Conservation (phyloP, 2,329 filamentous ascomycete species). For the Colletotrichum sublineola region DNA sequence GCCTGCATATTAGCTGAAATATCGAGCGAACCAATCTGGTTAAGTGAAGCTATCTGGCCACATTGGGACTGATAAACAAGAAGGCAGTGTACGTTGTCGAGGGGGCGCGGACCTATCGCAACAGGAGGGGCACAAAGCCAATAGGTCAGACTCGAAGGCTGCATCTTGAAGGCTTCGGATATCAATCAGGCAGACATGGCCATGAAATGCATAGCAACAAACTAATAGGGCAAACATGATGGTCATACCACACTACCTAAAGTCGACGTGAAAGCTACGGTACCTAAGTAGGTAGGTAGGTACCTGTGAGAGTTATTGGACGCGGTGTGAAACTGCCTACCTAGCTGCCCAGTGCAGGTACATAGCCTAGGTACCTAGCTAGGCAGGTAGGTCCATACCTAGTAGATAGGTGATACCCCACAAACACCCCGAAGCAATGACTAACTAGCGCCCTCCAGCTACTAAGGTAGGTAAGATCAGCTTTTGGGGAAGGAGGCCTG, state of each 20-base stretch:
- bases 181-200: too few species aligned
- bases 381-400: not conserved
- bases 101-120: not conserved
- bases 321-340: too few species aligned
- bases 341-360: too few species aligned
- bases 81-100: not conserved
- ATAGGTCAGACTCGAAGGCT: not conserved
- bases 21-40: conserved; percentile 1
- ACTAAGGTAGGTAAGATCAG: too few species aligned
- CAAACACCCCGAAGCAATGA: not conserved
- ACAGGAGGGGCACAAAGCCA: not conserved
- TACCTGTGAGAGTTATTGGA: not conserved
- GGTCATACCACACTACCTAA: too few species aligned
- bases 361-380: not conserved
- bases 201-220: not conserved
- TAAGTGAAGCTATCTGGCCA: not conserved
- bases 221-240: too few species aligned
- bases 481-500: not conserved
- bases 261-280: not conserved
- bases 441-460: not conserved
- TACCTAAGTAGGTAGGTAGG: too few species aligned
- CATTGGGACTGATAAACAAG: not conserved
- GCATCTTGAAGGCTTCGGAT: not conserved
- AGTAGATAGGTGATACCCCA: not conserved
- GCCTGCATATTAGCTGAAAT: conserved; percentile 19